These are phyloP conservation scores for Cardamine occulta DNA, from an alignment of 345 rosid species.

Conservation along the genomic window DNA sequence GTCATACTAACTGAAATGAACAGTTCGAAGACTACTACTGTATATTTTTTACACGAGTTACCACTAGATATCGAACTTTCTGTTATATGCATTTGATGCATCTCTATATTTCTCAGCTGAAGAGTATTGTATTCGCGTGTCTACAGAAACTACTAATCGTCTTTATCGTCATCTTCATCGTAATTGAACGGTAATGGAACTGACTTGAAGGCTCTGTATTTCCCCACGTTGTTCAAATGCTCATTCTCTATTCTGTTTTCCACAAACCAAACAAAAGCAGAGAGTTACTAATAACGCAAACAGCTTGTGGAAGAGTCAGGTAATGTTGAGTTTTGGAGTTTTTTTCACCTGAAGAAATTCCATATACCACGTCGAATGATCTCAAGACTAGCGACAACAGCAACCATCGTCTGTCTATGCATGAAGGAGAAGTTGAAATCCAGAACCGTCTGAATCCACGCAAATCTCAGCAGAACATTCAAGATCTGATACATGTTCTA, in stretches of 20 bases:
- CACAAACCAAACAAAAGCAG: constrained; percentile 26
- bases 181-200: constrained; percentile 71
- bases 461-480: constrained; percentile 66
- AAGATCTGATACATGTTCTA: constrained; percentile 46
- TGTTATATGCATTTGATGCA: constrained; percentile 1
- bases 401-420: constrained; percentile 48
- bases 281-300: background rate
- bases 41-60: constrained; percentile 3
- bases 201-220: constrained; percentile 67
- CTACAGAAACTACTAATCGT: constrained; percentile 37
- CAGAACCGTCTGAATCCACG: constrained; percentile 73
- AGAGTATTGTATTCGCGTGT: background rate
- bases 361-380: constrained; percentile 73
- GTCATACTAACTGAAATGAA: too few species aligned
- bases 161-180: constrained; percentile 52
- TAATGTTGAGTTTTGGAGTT: background rate
- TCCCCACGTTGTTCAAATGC: constrained; percentile 76
- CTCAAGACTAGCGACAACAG: constrained; percentile 74
- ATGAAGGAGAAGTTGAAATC: constrained; percentile 43
- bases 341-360: constrained; percentile 67
- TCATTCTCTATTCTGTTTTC: constrained; percentile 67
- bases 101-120: background rate
- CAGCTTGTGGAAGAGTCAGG: background rate
- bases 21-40: background rate
- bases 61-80: constrained; percentile 15